phyloP scores from a whole-genome alignment of 2,329 filamentous ascomycete genomes.

The Cytospora schulzeri region DNA sequence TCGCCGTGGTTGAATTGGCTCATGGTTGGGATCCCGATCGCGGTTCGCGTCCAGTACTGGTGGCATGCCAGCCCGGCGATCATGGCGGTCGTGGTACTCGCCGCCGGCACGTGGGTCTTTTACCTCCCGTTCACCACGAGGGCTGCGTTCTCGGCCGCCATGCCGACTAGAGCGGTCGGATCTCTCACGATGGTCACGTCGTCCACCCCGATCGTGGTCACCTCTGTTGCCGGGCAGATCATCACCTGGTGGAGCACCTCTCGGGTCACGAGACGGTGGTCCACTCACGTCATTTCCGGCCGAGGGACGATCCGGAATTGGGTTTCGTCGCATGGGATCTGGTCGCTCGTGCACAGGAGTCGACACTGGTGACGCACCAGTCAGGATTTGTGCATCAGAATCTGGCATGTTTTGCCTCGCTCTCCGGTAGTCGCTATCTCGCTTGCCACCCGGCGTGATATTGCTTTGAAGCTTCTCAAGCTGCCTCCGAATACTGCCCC shows the following conservation, averaged over 20 bases:
- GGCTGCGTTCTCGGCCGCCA: slow-evolving; percentile 52
- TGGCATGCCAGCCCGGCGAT: slow-evolving; percentile 41
- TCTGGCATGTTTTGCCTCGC: slow-evolving; percentile 47
- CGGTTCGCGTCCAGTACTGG: slow-evolving; percentile 32
- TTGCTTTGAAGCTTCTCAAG: slow-evolving; percentile 54
- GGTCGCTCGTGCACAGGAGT: slow-evolving; percentile 53
- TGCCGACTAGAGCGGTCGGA: slow-evolving; percentile 48
- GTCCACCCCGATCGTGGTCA: slow-evolving; percentile 47
- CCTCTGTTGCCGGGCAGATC: slow-evolving; percentile 42
- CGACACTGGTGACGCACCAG: slow-evolving; percentile 53
- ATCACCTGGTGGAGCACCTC: slow-evolving; percentile 38
- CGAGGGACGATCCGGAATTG: slow-evolving; percentile 34
- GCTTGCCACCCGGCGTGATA: slow-evolving; percentile 40
- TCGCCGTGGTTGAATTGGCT: slow-evolving; percentile 32
- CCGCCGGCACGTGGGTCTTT: slow-evolving; percentile 35
- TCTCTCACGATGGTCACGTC: slow-evolving; percentile 46
- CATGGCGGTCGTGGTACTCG: slow-evolving; percentile 46
- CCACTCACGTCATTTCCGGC: slow-evolving; percentile 34
- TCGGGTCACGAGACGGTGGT: slow-evolving; percentile 33
- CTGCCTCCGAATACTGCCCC: slow-evolving; percentile 50
- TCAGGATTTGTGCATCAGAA: slow-evolving; percentile 59
- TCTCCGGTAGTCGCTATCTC: slow-evolving; percentile 28
- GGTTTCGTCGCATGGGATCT: slow-evolving; percentile 45
- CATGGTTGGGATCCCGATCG: slow-evolving; percentile 32
- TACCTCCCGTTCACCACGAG: slow-evolving; percentile 48